Conservation (phyloP, 495 filamentous ascomycete genomes). For the Daldinia grandis region DNA sequence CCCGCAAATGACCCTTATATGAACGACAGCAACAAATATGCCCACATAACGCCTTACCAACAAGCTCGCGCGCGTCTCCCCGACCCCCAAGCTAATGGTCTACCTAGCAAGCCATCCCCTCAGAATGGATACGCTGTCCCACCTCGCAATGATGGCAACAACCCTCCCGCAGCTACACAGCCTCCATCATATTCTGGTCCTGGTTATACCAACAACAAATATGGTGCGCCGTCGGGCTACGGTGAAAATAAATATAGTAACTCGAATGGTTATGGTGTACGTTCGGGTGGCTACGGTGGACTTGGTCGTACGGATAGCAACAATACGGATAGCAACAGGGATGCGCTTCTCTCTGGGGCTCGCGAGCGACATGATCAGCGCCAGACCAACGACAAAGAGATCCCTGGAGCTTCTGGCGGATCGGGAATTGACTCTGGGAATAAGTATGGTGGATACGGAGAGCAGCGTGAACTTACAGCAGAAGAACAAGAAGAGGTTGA, state of each 20-base stretch:
- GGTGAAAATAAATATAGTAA: conserved; percentile 69
- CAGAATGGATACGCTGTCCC: conserved; percentile 38
- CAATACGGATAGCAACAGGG: conserved; percentile 66
- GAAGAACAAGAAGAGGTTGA: conserved; percentile 72
- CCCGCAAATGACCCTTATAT: conserved; percentile 69
- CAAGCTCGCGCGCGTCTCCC: conserved; percentile 43
- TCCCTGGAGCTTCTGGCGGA: conserved; percentile 21
- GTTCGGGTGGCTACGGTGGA: conserved; percentile 78
- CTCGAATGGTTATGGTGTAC: conserved; percentile 38
- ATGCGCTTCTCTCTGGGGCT: conserved; percentile 70
- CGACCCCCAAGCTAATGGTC: conserved; percentile 39
- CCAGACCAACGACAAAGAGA: conserved; percentile 25
- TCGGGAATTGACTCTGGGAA: conserved; percentile 53
- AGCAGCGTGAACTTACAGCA: conserved; percentile 76
- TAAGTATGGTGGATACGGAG: conserved; percentile 68
- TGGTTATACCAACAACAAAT: conserved; percentile 67
- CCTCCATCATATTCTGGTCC: conserved; percentile 39
- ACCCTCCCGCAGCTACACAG: conserved; percentile 30
- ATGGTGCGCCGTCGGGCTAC: conserved; percentile 70
- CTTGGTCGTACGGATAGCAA: conserved; percentile 65
- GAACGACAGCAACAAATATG: conserved; percentile 57
- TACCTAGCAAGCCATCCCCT: conserved; percentile 51
- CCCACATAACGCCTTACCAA: conserved; percentile 53
- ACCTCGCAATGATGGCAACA: conserved; percentile 28
- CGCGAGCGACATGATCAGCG: conserved; percentile 62